phyloP scores from a whole-genome alignment of 2,329 filamentous ascomycete species.

The Penicillium psychrosexuale region DNA sequence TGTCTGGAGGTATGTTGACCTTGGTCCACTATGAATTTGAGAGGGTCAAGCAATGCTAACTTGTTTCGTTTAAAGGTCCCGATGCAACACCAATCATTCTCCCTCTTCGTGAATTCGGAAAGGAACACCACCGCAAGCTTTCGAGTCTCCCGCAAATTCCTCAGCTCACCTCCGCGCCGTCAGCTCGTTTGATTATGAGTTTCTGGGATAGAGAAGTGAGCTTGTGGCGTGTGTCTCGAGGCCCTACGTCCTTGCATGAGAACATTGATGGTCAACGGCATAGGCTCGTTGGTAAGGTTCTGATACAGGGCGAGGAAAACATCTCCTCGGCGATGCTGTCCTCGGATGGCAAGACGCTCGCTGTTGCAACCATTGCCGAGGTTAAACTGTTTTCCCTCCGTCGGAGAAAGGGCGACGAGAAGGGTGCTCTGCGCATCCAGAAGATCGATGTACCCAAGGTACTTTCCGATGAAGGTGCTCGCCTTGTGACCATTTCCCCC shows the following conservation, averaged over 20 bases:
- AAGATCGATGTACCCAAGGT: slow-evolving; percentile 63
- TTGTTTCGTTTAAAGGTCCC: slow-evolving; percentile 56
- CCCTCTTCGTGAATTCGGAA: slow-evolving; percentile 71
- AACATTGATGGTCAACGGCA: slow-evolving; percentile 38
- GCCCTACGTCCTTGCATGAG: slow-evolving; percentile 48
- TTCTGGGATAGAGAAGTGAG: slow-evolving; percentile 91
- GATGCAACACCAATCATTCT: slow-evolving; percentile 80
- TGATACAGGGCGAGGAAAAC: slow-evolving; percentile 70
- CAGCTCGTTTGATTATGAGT: slow-evolving; percentile 73
- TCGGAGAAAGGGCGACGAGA: slow-evolving; percentile 50
- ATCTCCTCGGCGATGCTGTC: slow-evolving; percentile 74
- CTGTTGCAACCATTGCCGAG: slow-evolving; percentile 70
- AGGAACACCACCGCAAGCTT: slow-evolving; percentile 77
- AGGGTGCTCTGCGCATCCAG: slow-evolving; percentile 64
- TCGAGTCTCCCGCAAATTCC: slow-evolving; percentile 79
- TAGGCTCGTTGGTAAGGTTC: slow-evolving; percentile 63
- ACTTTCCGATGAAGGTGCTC: slow-evolving; percentile 62
- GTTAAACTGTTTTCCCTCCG: slow-evolving; percentile 74
- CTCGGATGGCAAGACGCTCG: slow-evolving; percentile 66
- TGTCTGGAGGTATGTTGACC: slow-evolving; percentile 72
- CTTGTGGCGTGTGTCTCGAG: slow-evolving; percentile 65
- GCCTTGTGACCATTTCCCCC: slow-evolving; percentile 55
- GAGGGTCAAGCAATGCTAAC: slow-evolving; percentile 31
- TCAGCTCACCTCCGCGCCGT: slow-evolving; percentile 68
- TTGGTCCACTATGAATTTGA: neutral